Percentiles rank a stretch among this genome's conserved stretches.
Evolutionary conservation across 1,139 yeast genomes (phyloP).

Genomic region (Saccharomyces hybrid): DNA sequence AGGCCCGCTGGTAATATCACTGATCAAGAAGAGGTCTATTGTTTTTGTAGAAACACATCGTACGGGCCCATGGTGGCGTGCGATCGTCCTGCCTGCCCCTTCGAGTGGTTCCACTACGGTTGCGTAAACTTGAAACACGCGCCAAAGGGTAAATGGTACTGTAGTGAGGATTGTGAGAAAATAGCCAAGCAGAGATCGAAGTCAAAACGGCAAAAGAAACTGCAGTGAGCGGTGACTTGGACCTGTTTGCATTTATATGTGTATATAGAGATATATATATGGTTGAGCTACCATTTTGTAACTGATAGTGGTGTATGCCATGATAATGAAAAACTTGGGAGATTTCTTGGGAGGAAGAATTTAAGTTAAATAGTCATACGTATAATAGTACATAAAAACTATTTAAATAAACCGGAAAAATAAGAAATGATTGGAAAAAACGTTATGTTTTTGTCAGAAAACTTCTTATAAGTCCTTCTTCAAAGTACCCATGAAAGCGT

Average conservation of each 20-base stretch:
- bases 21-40: slow-evolving; percentile 40
- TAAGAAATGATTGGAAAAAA: slow-evolving; percentile 5
- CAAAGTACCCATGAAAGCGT: slow-evolving; percentile 98
- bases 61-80: slow-evolving; percentile 93
- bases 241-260: background rate
- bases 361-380: background rate
- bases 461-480: slow-evolving; percentile 69
- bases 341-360: background rate
- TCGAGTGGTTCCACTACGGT: slow-evolving; percentile 75
- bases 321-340: background rate
- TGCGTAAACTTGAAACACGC: slow-evolving; percentile 80
- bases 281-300: background rate
- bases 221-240: background rate
- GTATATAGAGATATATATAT: background rate
- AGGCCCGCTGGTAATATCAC: slow-evolving; percentile 8
- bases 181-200: slow-evolving; percentile 8
- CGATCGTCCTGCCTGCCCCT: slow-evolving; percentile 72
- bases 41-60: slow-evolving; percentile 78
- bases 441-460: slow-evolving; percentile 2
- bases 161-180: slow-evolving; percentile 56
- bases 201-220: background rate
- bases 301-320: background rate
- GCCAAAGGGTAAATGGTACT: slow-evolving; percentile 82
- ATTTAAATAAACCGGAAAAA: slow-evolving; percentile 2
- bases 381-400: background rate